A percentile compares a stretch with the other conserved stretches of the same genome.
Conservation (phyloP, 2,329 filamentous ascomycete genomes). For the Cryphonectria japonica region DNA sequence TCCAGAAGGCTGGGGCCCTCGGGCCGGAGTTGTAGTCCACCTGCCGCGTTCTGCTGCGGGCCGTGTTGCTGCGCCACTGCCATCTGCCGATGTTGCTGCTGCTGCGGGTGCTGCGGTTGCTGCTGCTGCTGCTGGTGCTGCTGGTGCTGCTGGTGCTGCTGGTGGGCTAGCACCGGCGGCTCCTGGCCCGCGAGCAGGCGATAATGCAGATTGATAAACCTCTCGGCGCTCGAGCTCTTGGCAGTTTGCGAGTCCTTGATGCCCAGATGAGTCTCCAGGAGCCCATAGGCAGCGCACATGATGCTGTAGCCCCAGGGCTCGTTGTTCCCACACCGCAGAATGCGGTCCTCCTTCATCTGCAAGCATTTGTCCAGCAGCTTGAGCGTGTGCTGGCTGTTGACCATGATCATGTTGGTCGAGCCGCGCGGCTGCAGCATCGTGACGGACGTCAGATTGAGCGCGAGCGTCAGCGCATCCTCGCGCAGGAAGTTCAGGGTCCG, state of each 20-base stretch:
- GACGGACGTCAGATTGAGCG: constrained; percentile 64
- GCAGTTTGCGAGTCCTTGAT: constrained; percentile 60
- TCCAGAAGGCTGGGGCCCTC: constrained; percentile 27
- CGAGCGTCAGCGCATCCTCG: constrained; percentile 62
- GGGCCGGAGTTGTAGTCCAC: constrained; percentile 15
- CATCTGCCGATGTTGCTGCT: constrained; percentile 13
- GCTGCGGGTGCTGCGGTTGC: constrained; percentile 34
- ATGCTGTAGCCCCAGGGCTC: constrained; percentile 68
- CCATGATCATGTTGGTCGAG: constrained; percentile 65
- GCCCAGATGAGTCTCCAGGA: constrained; percentile 62
- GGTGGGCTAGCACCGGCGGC: constrained; percentile 42
- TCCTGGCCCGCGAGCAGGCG: constrained; percentile 60
- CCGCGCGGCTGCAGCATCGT: constrained; percentile 62
- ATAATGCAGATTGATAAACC: constrained; percentile 63
- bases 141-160: constrained; percentile 33
- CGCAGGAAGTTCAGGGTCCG: constrained; percentile 63
- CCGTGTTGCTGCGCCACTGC: constrained; percentile 14
- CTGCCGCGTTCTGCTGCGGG: constrained; percentile 17
- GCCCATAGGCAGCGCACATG: constrained; percentile 63
- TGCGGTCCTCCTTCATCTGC: constrained; percentile 62
- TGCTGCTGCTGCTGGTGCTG: constrained; percentile 16
- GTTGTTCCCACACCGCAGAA: constrained; percentile 65
- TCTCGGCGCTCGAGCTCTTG: constrained; percentile 62
- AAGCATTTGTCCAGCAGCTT: constrained; percentile 65
- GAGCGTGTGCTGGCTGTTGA: constrained; percentile 63